Base-by-base conservation (phyloP, 306 rosid species). In the Inga leiocalycina region DNA sequence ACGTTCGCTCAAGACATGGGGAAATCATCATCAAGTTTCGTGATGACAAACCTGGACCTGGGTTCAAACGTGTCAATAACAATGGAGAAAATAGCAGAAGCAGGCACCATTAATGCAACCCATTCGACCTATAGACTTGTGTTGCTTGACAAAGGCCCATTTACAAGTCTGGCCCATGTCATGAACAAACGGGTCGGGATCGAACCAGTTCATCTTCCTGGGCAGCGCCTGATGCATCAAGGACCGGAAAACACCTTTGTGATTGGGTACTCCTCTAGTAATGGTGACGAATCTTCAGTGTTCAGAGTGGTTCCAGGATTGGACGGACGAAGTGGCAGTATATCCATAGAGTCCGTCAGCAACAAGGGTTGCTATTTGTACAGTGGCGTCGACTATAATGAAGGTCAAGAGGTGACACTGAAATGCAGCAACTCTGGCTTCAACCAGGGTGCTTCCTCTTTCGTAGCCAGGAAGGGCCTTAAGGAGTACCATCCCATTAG, bases 401-500 rank as follows among this genome's bases (percentile, higher is more conserved):
- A 57, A 57, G 65, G 65, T 57, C 64, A 57, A 57, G 64, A 7
- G 13, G 27, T 57, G 12, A 57, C 10, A 3, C 30, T 57, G 30
- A 57, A 80, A 39, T 88, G 91, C 86, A 78, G 89, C 84, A 80
- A 66, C 37, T 37, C 78, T 5, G 48, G 49, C n/a, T 86, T 86
- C 52, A 19, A 74, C 27, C 71, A 78, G 39, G 93, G 86, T 2
- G 93, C 86, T 2, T 85, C 91, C 3, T 89, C 89, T 86, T 91
- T 91, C 81, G 61, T 32, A 44, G 48, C 84, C 74, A 41, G 17
- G 22, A 76, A 72, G 8, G 92, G 95, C 35, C 46, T 86, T 0
- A 88, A 79, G 34, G 80, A 87, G 85, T 89, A 88, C 74, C 87
- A 86, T 84, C 92, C 95, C 7, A 71, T 89, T 65, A 91, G 93